Evolutionary conservation across 23 red algal genomes (phyloP).

Genomic region (Gracilaria caudata): DNA sequence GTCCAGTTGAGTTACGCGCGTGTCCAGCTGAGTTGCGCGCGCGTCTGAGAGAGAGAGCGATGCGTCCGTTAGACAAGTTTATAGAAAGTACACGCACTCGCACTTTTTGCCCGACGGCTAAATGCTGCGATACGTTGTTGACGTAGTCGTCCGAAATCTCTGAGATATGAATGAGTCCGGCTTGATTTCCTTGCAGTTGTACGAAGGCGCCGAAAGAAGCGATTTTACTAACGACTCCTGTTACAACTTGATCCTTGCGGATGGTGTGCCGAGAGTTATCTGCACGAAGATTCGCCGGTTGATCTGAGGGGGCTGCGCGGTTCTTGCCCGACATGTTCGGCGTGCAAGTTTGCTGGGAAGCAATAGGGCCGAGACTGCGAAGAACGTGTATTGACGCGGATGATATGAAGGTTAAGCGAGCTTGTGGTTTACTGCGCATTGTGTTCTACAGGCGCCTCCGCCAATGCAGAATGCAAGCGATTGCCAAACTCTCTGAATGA

Average conservation of each 20-base stretch:
- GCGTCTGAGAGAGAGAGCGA: slow-evolving; percentile 69
- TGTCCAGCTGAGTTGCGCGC: not conserved
- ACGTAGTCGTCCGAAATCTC: slow-evolving; percentile 77
- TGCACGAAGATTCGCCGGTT: not conserved
- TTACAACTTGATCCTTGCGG: not conserved
- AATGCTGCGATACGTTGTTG: slow-evolving; percentile 27
- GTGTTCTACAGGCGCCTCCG: not conserved
- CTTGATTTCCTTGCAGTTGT: slow-evolving; percentile 16
- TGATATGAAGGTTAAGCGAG: not conserved
- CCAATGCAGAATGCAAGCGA: not conserved
- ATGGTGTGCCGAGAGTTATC: not conserved
- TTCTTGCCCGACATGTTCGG: not conserved
- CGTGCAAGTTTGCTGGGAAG: not conserved
- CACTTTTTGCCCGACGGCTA: slow-evolving; percentile 62
- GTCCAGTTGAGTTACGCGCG: not conserved
- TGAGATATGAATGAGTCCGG: slow-evolving; percentile 90
- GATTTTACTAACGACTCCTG: slow-evolving; percentile 40
- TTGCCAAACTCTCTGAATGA: no score
- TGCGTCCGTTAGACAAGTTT: slow-evolving; percentile 39
- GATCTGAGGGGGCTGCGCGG: not conserved
- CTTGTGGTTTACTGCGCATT: not conserved
- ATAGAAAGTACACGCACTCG: slow-evolving; percentile 77
- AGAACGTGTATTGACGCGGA: not conserved
- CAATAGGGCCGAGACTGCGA: not conserved
- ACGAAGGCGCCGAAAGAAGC: slow-evolving; percentile 71